These are phyloP conservation scores for Colletotrichum sp. DNA, from an alignment of 2,329 filamentous ascomycete genomes.

Conservation along the genomic window DNA sequence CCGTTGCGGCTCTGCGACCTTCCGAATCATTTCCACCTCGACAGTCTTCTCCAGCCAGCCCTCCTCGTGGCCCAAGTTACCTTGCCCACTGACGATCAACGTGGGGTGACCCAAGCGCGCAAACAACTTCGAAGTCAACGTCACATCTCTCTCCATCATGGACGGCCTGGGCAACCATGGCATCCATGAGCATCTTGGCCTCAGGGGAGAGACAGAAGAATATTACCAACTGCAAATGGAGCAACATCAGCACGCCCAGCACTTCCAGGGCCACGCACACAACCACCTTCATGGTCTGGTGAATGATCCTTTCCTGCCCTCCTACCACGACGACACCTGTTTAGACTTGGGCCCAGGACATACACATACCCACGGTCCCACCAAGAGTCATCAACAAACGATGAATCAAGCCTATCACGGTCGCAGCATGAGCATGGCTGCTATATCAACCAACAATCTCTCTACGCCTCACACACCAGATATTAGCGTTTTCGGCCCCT, in stretches of 20 bases:
- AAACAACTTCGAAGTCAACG: background rate
- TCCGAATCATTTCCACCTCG: background rate
- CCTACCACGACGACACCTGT: slow-evolving; percentile 35
- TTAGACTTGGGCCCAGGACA: slow-evolving; percentile 25
- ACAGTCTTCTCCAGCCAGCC: background rate
- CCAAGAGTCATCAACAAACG: slow-evolving; percentile 1
- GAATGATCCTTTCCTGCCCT: background rate
- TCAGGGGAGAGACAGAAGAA: background rate
- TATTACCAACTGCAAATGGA: background rate
- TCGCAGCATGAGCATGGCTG: slow-evolving; percentile 1
- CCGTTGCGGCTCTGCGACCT: slow-evolving; percentile 9
- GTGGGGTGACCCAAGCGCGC: background rate
- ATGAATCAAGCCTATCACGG: slow-evolving; percentile 1
- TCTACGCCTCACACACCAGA: background rate
- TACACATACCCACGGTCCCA: slow-evolving; percentile 2
- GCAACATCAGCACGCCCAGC: background rate
- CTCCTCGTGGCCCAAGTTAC: background rate
- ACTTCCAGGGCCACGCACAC: background rate
- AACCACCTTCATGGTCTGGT: background rate
- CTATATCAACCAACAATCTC: background rate
- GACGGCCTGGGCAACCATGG: slow-evolving; percentile 22
- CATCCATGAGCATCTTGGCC: background rate
- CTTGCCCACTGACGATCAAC: background rate
- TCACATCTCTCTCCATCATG: slow-evolving; percentile 17
- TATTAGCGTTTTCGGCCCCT: background rate